Percentiles rank a stretch among this genome's conserved stretches.
These are phyloP conservation scores for Voacanga thouarsii DNA, from an alignment of 257 asterid genomes.

Conservation along the genomic window DNA sequence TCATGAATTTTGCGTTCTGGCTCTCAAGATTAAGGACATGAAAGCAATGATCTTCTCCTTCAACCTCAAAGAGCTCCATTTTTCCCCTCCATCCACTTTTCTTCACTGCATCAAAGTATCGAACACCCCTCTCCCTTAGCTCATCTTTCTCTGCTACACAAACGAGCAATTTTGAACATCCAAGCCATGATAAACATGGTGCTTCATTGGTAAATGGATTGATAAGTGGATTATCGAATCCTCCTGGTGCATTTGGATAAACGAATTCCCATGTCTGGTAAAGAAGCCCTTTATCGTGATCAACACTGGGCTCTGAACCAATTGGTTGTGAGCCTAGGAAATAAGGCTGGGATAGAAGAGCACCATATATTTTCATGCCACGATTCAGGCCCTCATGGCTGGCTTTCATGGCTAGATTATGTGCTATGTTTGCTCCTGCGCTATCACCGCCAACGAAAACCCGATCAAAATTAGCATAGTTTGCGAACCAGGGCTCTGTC, in stretches of 20 bases:
- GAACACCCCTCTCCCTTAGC: slow-evolving; percentile 23
- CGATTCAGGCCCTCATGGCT: slow-evolving; percentile 1
- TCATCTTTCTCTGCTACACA: slow-evolving; percentile 30
- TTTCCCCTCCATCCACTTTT: slow-evolving; percentile 59
- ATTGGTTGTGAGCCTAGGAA: slow-evolving; percentile 14
- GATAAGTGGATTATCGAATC: slow-evolving; percentile 26
- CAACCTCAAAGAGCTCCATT: slow-evolving; percentile 44
- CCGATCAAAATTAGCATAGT: slow-evolving; percentile 17
- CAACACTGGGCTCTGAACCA: slow-evolving; percentile 2
- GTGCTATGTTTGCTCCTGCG: slow-evolving; percentile 35
- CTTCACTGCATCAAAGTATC: slow-evolving; percentile 39
- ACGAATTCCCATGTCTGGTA: slow-evolving; percentile 22
- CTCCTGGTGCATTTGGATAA: slow-evolving; percentile 28
- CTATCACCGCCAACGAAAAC: slow-evolving; percentile 32
- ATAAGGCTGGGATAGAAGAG: slow-evolving; percentile 17
- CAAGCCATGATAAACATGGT: slow-evolving; percentile 24
- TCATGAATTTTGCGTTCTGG: slow-evolving; percentile 36
- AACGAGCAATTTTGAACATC: slow-evolving; percentile 23
- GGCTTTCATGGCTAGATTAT: slow-evolving; percentile 28
- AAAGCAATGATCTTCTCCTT: slow-evolving; percentile 50
- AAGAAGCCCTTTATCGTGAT: neutral
- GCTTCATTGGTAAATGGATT: slow-evolving; percentile 27
- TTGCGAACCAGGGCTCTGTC: slow-evolving; percentile 26
- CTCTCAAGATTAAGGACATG: slow-evolving; percentile 26
- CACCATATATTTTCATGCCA: slow-evolving; percentile 22